Conservation (phyloP, 495 filamentous ascomycete genomes). For the Tuber brumale region DNA sequence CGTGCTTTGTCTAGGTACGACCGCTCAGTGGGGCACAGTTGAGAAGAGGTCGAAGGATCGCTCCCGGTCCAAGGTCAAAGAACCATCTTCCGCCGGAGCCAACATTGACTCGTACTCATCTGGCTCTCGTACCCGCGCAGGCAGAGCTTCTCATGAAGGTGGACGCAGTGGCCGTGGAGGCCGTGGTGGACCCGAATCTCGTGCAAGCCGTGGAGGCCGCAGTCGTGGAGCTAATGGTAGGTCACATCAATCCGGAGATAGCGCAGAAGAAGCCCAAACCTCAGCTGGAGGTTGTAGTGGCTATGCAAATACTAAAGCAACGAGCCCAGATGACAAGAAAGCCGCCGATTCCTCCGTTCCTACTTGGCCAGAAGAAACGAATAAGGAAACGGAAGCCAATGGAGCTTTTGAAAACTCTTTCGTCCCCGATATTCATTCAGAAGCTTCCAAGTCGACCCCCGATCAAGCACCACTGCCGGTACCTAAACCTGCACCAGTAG, state of each 20-base stretch:
- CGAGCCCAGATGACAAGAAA: slow-evolving; percentile 37
- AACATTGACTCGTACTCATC: slow-evolving; percentile 44
- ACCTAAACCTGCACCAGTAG: slow-evolving; percentile 33
- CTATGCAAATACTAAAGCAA: slow-evolving; percentile 34
- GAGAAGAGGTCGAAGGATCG: slow-evolving; percentile 85
- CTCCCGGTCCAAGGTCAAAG: slow-evolving; percentile 75
- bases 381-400: slow-evolving; percentile 24
- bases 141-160: slow-evolving; percentile 47
- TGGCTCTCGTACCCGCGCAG: slow-evolving; percentile 45
- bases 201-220: slow-evolving; percentile 67
- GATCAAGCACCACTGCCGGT: slow-evolving; percentile 36
- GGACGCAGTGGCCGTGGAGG: slow-evolving; percentile 57
- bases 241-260: slow-evolving; percentile 41
- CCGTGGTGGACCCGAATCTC: slow-evolving; percentile 52
- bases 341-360: background rate
- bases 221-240: slow-evolving; percentile 54
- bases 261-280: slow-evolving; percentile 35
- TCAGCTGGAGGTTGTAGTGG: slow-evolving; percentile 41
- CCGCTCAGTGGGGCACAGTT: slow-evolving; percentile 92
- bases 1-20: slow-evolving; percentile 56
- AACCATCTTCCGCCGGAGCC: slow-evolving; percentile 52
- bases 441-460: slow-evolving; percentile 40
- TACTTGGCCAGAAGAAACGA: slow-evolving; percentile 29
- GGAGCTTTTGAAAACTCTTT: slow-evolving; percentile 16
- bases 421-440: slow-evolving; percentile 17